Percentiles rank a stretch among this genome's conserved stretches.
These are phyloP conservation scores for Lactarius psammicola DNA, from an alignment of 768 basidiomycete species.

Conservation along the genomic window DNA sequence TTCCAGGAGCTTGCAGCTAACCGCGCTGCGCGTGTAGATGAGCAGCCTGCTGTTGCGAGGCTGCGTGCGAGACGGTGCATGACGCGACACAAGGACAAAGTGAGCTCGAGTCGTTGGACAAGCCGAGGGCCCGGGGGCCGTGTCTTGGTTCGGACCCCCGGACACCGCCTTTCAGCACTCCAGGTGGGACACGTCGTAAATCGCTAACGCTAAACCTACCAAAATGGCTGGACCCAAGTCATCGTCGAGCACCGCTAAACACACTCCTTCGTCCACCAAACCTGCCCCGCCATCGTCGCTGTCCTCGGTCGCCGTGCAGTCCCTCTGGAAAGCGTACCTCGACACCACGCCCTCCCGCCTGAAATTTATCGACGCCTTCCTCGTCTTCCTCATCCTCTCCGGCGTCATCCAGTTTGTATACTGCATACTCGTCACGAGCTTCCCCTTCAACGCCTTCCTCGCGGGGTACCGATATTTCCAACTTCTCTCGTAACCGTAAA, in stretches of 20 bases:
- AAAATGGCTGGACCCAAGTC: constrained; percentile 43
- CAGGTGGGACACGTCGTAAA: not conserved
- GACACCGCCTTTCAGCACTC: not conserved
- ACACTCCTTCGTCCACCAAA: constrained; percentile 26
- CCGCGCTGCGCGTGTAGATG: not conserved
- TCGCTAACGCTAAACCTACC: not conserved
- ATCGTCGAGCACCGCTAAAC: constrained; percentile 29
- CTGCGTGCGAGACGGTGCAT: constrained; percentile 22
- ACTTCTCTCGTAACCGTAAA: not conserved
- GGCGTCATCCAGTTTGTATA: constrained; percentile 91
- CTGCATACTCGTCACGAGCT: constrained; percentile 87
- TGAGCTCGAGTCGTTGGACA: not conserved
- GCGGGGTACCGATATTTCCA: constrained; percentile 67
- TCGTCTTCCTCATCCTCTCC: constrained; percentile 87
- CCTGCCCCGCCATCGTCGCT: not conserved
- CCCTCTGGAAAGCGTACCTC: constrained; percentile 76
- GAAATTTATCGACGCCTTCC: constrained; percentile 92
- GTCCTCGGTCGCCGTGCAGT: constrained; percentile 42
- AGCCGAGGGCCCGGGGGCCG: not conserved
- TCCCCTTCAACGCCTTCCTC: constrained; percentile 96
- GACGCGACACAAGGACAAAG: not conserved
- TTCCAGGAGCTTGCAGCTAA: not conserved
- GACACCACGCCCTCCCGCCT: constrained; percentile 77
- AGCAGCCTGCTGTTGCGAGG: constrained; percentile 5
- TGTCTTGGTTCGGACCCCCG: not conserved